Evolutionary conservation across 345 rosid genomes (phyloP).

Genomic region (Corymbia maculata): DNA sequence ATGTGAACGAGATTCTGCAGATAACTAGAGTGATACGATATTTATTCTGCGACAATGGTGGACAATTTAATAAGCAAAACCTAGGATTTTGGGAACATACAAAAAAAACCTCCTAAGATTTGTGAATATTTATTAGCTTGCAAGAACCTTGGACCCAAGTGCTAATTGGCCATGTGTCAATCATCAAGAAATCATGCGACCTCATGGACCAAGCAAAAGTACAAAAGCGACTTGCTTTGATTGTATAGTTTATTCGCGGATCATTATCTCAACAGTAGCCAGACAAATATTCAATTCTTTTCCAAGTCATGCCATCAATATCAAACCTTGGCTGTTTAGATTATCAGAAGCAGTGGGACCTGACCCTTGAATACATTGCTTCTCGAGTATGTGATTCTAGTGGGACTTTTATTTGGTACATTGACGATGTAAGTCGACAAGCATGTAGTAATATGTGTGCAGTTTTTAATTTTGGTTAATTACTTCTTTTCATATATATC

Average conservation of each 20-base stretch:
- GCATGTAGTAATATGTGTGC: background rate
- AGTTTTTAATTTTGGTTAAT: background rate
- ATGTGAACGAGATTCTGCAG: background rate
- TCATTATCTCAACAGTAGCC: background rate
- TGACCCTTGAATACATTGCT: background rate
- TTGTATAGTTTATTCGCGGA: background rate
- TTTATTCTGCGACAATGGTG: background rate
- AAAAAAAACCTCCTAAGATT: background rate
- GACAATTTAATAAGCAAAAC: background rate
- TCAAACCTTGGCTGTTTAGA: background rate
- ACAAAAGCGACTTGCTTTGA: background rate
- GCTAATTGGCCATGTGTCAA: slow-evolving; percentile 17
- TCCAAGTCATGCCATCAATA: background rate
- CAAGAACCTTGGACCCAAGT: background rate
- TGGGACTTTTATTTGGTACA: background rate
- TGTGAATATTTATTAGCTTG: background rate
- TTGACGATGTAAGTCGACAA: background rate
- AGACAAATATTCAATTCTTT: background rate
- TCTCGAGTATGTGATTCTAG: background rate
- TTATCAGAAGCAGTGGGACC: background rate
- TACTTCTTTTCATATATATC: background rate
- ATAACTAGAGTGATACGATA: background rate
- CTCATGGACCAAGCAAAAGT: background rate
- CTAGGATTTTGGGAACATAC: background rate
- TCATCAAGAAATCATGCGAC: slow-evolving; percentile 9